A percentile compares a stretch with the other conserved stretches of the same genome.
These are phyloP conservation scores for Ceratocystis variospora DNA, from an alignment of 2,329 filamentous ascomycete genomes.

Conservation along the genomic window DNA sequence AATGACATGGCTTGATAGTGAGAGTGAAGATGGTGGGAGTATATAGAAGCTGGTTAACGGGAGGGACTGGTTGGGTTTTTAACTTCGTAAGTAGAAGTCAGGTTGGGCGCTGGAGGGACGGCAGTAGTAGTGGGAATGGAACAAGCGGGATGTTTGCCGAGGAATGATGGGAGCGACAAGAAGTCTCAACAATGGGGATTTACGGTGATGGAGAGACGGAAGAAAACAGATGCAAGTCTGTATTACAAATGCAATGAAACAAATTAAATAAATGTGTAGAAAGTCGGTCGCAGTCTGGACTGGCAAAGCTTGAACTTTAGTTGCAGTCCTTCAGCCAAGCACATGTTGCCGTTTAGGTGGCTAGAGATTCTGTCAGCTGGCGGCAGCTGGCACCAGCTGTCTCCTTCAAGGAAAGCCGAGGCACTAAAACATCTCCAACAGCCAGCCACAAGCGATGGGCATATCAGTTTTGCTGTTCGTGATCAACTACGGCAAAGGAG, in stretches of 20 bases:
- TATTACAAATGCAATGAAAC: not conserved
- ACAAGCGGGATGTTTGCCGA: not conserved
- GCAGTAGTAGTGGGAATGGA: not conserved
- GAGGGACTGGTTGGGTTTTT: not conserved
- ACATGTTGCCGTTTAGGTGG: not conserved
- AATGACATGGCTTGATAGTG: slow-evolving; percentile 63
- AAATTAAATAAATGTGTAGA: not conserved
- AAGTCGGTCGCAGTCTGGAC: not conserved
- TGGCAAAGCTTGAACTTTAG: not conserved
- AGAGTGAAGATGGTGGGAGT: not conserved
- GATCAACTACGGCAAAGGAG: not conserved
- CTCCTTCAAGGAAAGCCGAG: not conserved
- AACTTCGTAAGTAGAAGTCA: not conserved
- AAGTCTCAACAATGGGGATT: not conserved
- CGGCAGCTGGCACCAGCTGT: not conserved
- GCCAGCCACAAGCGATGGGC: not conserved
- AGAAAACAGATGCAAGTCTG: not conserved
- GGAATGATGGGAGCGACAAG: too few species aligned
- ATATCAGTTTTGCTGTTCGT: not conserved
- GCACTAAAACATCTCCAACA: not conserved
- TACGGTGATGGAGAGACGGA: not conserved
- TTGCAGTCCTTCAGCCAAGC: not conserved
- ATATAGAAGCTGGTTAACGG: not conserved
- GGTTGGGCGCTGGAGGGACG: not conserved
- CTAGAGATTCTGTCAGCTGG: not conserved